Evolutionary conservation across 1,284 basidiomycete genomes (phyloP), one percentile per base, ranked within the genome.

Genomic region (Megacollybia platyphylla): DNA sequence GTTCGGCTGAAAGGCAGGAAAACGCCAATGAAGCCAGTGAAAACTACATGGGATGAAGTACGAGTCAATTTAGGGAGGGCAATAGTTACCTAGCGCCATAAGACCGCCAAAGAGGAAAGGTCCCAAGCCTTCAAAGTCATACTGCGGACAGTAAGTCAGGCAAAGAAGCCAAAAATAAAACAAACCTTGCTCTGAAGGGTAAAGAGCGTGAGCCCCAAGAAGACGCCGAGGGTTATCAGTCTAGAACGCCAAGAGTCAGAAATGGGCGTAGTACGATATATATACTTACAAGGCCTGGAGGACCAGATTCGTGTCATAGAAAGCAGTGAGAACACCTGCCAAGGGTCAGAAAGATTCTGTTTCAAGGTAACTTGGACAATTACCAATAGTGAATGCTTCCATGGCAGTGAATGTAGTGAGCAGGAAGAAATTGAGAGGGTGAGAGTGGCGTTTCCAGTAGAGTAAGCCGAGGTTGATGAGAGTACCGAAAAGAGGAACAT

Each of bases 361-460:
- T 24, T 24, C 20, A 24, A 24, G 20, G 20, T 5, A 24, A 15
- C 15, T 15, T 15, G 1, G 3, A 24, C 20, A 24, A 24, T 24
- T 24, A 24, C 89, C 89, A 42, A 94, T 66, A 1, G 83, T 80
- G 55, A 86, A 79, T 2, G 85, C 79, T 58, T 91, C 87, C 61
- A 87, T 63, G 26, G 80, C 53, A 5, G 88, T 91, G 61, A 90
- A 91, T 0, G 78, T 71, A 18, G 76, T 73, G 31, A 94, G 68
- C 10, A 93, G 67, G 40, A 84, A 64, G 42, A 91, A 68, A 62
- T 94, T 94, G 58, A 73, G 31, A 15, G 90, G 88, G 57, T 87
- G 79, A 56, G 71, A 78, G 63, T 90, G 87, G 47, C 89, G 80
- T 61, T 92, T 90, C 83, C 84, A 90, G 66, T 76, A 91, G 10